phyloP scores from a whole-genome alignment of 371 early-diverging fungal genomes.

The Mortierella sp. region DNA sequence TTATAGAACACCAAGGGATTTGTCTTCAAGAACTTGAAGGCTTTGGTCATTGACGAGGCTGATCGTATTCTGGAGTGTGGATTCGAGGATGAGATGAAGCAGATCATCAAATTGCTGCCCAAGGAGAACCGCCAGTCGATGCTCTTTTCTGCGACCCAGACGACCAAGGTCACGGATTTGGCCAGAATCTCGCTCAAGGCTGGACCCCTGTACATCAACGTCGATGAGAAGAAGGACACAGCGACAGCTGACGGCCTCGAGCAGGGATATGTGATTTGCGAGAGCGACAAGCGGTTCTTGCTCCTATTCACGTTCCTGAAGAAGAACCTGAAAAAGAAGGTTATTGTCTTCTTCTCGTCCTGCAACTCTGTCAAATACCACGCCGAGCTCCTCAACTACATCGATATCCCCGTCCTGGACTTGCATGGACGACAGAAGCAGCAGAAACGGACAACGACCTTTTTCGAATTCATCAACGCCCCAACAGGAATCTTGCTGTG shows the following conservation, averaged over 20 bases:
- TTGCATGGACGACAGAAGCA: slow-evolving; percentile 95
- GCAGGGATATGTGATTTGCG: slow-evolving; percentile 96
- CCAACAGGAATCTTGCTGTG: slow-evolving; percentile 91
- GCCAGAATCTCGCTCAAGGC: slow-evolving; percentile 95
- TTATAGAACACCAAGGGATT: slow-evolving; percentile 91
- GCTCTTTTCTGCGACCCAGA: slow-evolving; percentile 99
- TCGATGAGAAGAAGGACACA: slow-evolving; percentile 89
- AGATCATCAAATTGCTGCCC: slow-evolving; percentile 89
- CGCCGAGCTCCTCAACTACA: slow-evolving; percentile 95
- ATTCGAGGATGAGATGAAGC: slow-evolving; percentile 98
- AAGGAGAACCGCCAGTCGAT: slow-evolving; percentile 90
- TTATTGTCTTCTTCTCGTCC: slow-evolving; percentile 96
- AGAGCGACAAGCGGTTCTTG: slow-evolving; percentile 90
- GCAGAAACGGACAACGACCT: slow-evolving; percentile 94
- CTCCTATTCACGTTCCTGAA: slow-evolving; percentile 92
- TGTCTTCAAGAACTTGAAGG: slow-evolving; percentile 89
- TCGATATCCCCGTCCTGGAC: slow-evolving; percentile 96
- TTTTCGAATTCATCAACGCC: slow-evolving; percentile 96
- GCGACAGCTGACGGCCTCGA: slow-evolving; percentile 96
- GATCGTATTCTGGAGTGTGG: slow-evolving; percentile 98
- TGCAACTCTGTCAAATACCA: slow-evolving; percentile 97
- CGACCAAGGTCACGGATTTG: slow-evolving; percentile 96
- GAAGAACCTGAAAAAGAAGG: slow-evolving; percentile 93
- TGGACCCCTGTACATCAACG: slow-evolving; percentile 95
- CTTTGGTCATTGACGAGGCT: slow-evolving; percentile 98